These are phyloP conservation scores for Xerocomus amazonicus DNA, from an alignment of 1,284 basidiomycete species.

Conservation along the genomic window DNA sequence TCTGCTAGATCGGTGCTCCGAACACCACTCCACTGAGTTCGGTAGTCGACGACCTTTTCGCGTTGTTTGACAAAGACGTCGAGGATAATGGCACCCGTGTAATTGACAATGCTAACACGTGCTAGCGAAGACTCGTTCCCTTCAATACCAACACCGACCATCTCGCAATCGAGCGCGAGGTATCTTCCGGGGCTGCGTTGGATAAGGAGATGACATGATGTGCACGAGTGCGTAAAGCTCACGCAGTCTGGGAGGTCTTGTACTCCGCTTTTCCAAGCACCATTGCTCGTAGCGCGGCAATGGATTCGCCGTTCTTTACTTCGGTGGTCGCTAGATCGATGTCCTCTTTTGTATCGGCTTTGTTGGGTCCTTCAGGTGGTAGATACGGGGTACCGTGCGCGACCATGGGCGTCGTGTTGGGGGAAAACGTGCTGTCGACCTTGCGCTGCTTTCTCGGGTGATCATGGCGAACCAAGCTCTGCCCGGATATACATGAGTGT, in stretches of 20 bases:
- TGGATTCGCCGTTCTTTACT: conserved; percentile 46
- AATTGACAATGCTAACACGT: conserved; percentile 91
- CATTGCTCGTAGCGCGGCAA: conserved; percentile 47
- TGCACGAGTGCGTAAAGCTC: conserved; percentile 21
- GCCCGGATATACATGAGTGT: not conserved
- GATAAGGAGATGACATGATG: conserved; percentile 1
- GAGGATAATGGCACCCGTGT: conserved; percentile 74
- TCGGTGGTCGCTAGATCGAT: conserved; percentile 27
- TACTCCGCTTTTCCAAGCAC: conserved; percentile 46
- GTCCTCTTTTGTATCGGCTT: conserved; percentile 2
- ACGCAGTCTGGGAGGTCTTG: conserved; percentile 44
- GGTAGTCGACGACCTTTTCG: conserved; percentile 90
- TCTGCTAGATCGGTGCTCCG: conserved; percentile 71
- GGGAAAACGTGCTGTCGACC: conserved; percentile 13
- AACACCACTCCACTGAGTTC: conserved; percentile 91
- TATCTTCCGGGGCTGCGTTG: conserved; percentile 67
- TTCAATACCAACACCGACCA: conserved; percentile 90
- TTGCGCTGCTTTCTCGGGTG: conserved; percentile 35
- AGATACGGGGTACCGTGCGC: not conserved
- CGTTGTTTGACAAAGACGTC: conserved; percentile 88
- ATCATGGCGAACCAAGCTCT: conserved; percentile 10
- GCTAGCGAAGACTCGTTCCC: conserved; percentile 83
- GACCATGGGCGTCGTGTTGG: not conserved
- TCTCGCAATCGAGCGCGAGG: conserved; percentile 91
- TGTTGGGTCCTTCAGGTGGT: not conserved